These are phyloP conservation scores for Pelargonium exstipulatum DNA, from an alignment of 441 rosid species.

Conservation along the genomic window DNA sequence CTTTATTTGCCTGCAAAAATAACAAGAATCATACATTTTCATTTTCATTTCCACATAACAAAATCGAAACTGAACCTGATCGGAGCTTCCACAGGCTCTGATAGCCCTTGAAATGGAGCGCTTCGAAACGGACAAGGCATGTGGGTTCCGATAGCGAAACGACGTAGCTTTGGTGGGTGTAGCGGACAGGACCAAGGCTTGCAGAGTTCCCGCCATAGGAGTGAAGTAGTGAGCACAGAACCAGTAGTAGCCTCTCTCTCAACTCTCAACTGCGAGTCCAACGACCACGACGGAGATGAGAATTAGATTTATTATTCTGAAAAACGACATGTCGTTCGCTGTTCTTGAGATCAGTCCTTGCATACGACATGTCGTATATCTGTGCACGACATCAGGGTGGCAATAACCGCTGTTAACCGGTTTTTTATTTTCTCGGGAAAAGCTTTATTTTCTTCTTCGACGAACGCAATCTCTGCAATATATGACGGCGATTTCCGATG, in stretches of 20 bases:
- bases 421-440: neutral
- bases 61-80: conserved; percentile 30
- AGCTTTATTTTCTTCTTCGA: neutral
- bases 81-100: conserved; percentile 39
- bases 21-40: neutral
- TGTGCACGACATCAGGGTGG: neutral
- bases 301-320: neutral
- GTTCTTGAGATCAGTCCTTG: neutral
- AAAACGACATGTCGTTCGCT: neutral
- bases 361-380: neutral
- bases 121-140: conserved; percentile 19
- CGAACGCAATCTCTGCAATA: neutral
- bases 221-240: conserved; percentile 8
- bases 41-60: neutral
- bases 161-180: conserved; percentile 18
- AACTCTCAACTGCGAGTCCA: neutral
- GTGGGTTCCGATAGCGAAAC: conserved; percentile 22
- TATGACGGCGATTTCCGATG: neutral
- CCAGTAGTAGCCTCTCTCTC: neutral
- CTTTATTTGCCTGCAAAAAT: neutral
- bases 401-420: conserved; percentile 5
- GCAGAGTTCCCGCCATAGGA: conserved; percentile 15
- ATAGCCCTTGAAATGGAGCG: conserved; percentile 29
- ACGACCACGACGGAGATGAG: neutral
- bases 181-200: conserved; percentile 30